Percentiles rank a stretch among this genome's conserved stretches.
Evolutionary conservation across 108 stramenopile genomes (phyloP).

Genomic region (Pseudonitzschia delicatissima): DNA sequence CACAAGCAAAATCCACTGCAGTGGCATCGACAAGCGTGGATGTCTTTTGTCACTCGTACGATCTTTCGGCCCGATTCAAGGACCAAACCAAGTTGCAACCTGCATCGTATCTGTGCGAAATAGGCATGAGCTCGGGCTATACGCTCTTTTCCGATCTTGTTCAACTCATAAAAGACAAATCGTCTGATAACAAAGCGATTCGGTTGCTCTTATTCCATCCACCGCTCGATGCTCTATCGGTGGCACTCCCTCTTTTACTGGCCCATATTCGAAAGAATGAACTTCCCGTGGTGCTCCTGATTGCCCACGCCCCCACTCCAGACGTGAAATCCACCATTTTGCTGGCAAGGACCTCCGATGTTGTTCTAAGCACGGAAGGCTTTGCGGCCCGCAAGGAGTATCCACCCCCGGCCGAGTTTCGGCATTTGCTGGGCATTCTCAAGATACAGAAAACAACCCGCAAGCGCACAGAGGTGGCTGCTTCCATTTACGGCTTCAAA

Average conservation of each 20-base stretch:
- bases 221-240: conserved; percentile 35
- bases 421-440: conserved; percentile 69
- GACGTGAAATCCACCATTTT: conserved; percentile 1
- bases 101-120: not conserved
- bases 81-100: conserved; percentile 38
- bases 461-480: conserved; percentile 50
- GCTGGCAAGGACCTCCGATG: conserved; percentile 35
- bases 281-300: conserved; percentile 69
- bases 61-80: conserved; percentile 58
- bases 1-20: conserved; percentile 12
- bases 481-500: conserved; percentile 72
- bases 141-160: conserved; percentile 23
- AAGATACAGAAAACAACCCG: conserved; percentile 52
- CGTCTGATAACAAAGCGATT: conserved; percentile 35
- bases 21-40: conserved; percentile 15
- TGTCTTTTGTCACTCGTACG: conserved; percentile 80
- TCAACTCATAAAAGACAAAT: conserved; percentile 24
- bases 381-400: conserved; percentile 46
- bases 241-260: conserved; percentile 67
- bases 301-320: conserved; percentile 39
- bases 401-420: conserved; percentile 82
- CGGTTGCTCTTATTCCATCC: conserved; percentile 62
- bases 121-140: not conserved
- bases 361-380: conserved; percentile 50
- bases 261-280: conserved; percentile 53